Base-by-base conservation (phyloP, 1,284 basidiomycete species). In the Amylostereum areolatum region DNA sequence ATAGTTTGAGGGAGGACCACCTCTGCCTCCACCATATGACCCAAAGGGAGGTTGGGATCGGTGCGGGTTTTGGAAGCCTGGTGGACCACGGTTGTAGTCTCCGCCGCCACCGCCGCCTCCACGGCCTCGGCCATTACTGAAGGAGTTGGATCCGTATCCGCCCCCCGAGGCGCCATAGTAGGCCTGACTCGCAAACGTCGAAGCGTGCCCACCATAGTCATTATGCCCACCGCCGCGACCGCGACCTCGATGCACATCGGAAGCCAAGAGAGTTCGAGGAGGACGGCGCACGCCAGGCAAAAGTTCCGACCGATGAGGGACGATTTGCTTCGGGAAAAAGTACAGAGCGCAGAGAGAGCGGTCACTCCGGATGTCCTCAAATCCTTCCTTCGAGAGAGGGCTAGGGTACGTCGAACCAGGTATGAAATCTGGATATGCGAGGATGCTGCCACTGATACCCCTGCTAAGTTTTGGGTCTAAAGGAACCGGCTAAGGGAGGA, bases 341-440 rank as follows among this genome's bases (percentile, higher is more conserved):
- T 94, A 99, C 24, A 86, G 69, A 0, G 86, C 93, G 0, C 92
- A 94, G 8, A 99, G 73, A 8, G 94, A 91, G 35, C 81, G 78
- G 66, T 99, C 94, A 62, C 89, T 85, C 57, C 78, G 77, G 53
- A 99, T 87, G 67, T 99, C 93, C 2, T 80, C 78, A 25, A 92
- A 67, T 43, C 72, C 70, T 39, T 79, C 65, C n/a, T 63, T 62
- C 7, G 70, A 57, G 39, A 90, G 64, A 1, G 94, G 95, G 31
- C 83, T 85, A 60, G 87, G 83, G 65, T 91, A 95, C 0, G 90
- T 95, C 11, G 94, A 89, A 41, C 92, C 90, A 3, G 97, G 97
- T 5, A 99, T 81, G 61, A 89, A 97, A 47, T 85, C 81, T 3
- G 93, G 87, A 65, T 97, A 94, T 6, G 89, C 81, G 27, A 91